phyloP scores from a whole-genome alignment of 2,329 filamentous ascomycete genomes.

The Talaromyces sp. region DNA sequence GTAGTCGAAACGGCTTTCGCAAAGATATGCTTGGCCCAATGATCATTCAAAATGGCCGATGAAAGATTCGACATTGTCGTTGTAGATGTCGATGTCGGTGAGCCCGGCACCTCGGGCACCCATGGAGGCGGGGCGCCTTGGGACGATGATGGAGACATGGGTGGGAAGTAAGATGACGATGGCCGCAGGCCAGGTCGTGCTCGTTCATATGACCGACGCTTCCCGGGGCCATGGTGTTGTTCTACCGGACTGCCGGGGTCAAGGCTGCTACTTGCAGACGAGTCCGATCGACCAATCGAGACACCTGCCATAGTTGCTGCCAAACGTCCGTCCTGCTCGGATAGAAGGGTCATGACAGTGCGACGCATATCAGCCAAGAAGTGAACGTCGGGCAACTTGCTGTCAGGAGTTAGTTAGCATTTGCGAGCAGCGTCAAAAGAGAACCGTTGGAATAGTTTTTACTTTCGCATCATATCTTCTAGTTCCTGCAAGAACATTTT shows the following conservation, averaged over 20 bases:
- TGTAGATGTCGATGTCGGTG: constrained; percentile 29
- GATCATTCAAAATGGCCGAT: constrained; percentile 24
- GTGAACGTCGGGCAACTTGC: constrained; percentile 22
- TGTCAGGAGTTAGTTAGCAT: constrained; percentile 16
- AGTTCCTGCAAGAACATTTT: constrained; percentile 46
- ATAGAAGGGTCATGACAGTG: constrained; percentile 23
- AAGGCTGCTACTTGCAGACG: constrained; percentile 22
- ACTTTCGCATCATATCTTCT: constrained; percentile 45
- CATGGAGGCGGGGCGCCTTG: constrained; percentile 25
- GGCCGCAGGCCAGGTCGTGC: constrained; percentile 22
- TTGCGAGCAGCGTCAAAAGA: constrained; percentile 1
- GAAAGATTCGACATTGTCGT: constrained; percentile 26
- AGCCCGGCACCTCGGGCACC: constrained; percentile 28
- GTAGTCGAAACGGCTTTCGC: constrained; percentile 23
- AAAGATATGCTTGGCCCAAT: constrained; percentile 43
- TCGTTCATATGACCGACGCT: constrained; percentile 33
- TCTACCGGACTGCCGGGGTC: constrained; percentile 24
- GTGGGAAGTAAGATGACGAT: constrained; percentile 20
- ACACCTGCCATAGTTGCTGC: constrained; percentile 22
- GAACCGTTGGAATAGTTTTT: constrained; percentile 17
- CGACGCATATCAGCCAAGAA: constrained; percentile 23
- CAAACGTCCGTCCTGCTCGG: constrained; percentile 26
- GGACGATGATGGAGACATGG: constrained; percentile 20
- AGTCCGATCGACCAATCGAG: constrained; percentile 20
- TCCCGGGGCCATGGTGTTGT: constrained; percentile 22